These are phyloP conservation scores for Fagus crenata DNA, from an alignment of 306 rosid species.

Conservation along the genomic window DNA sequence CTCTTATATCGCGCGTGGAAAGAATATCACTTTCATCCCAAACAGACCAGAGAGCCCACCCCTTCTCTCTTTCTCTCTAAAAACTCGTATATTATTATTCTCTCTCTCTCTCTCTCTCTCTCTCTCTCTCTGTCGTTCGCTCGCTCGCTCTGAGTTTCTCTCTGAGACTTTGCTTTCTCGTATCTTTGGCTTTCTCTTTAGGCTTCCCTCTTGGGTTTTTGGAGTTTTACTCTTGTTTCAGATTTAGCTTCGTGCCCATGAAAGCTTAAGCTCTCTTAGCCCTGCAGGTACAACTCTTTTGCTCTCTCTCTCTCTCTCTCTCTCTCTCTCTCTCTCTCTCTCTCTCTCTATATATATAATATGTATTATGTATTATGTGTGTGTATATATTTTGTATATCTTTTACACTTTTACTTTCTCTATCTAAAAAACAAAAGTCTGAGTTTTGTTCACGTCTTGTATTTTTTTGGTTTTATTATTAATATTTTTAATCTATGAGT, in stretches of 20 bases:
- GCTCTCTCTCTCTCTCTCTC: conserved; percentile 26
- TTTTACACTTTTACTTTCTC: conserved; percentile 10
- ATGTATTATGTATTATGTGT: conserved; percentile 2
- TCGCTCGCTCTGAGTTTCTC: conserved; percentile 30
- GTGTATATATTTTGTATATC: conserved; percentile 2
- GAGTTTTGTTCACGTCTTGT: conserved; percentile 50
- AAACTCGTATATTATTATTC: conserved; percentile 16
- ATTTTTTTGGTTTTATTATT: conserved; percentile 40
- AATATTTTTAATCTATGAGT: conserved; percentile 38
- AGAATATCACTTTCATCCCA: background rate
- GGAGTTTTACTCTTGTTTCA: conserved; percentile 20
- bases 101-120: too few relatives aligned
- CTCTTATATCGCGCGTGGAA: conserved; percentile 36
- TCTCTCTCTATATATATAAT: background rate
- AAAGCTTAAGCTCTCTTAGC: conserved; percentile 48
- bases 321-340: too few relatives aligned
- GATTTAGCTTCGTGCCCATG: conserved; percentile 67
- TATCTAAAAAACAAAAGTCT: background rate
- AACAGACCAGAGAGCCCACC: conserved; percentile 32
- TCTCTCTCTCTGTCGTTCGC: conserved; percentile 16
- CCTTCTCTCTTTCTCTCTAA: conserved; percentile 34
- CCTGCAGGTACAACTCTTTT: conserved; percentile 40
- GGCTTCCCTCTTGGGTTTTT: conserved; percentile 8
- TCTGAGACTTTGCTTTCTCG: conserved; percentile 10
- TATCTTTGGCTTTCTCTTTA: conserved; percentile 23